Conservation (phyloP, 768 basidiomycete genomes). For the Chalciporus chontae region DNA sequence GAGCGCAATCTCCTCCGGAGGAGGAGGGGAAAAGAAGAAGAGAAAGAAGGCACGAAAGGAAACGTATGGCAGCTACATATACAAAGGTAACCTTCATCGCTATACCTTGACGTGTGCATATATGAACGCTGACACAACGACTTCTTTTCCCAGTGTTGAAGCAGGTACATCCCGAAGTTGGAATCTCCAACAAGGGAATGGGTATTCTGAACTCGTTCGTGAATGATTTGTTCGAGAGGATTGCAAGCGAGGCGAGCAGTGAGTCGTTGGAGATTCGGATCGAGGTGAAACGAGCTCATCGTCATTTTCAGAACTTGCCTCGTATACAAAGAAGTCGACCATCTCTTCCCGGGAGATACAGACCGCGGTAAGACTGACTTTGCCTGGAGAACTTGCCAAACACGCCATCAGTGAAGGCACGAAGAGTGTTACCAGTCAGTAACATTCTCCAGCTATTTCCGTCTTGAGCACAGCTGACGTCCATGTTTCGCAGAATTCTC, state of each 20-base stretch:
- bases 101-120: not conserved
- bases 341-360: slow-evolving; percentile 74
- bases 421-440: slow-evolving; percentile 51
- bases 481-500: slow-evolving; percentile 25
- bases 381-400: slow-evolving; percentile 70
- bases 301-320: slow-evolving; percentile 46
- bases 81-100: slow-evolving; percentile 42
- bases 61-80: slow-evolving; percentile 64
- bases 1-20: slow-evolving; percentile 20
- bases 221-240: slow-evolving; percentile 60
- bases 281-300: not conserved
- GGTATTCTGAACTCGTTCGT: slow-evolving; percentile 59
- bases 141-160: slow-evolving; percentile 48
- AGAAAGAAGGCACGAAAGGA: slow-evolving; percentile 55
- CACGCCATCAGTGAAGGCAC: slow-evolving; percentile 77
- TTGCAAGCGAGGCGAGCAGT: slow-evolving; percentile 52
- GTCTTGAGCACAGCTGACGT: no score
- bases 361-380: slow-evolving; percentile 64
- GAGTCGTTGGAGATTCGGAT: slow-evolving; percentile 11
- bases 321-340: slow-evolving; percentile 71
- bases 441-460: not conserved
- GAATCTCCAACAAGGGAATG: slow-evolving; percentile 69
- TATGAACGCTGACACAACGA: not conserved
- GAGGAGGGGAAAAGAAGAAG: slow-evolving; percentile 46
- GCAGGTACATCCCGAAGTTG: slow-evolving; percentile 74